Conservation (phyloP, 192 early-diverging fungal species). For the Gonapodya sp. region DNA sequence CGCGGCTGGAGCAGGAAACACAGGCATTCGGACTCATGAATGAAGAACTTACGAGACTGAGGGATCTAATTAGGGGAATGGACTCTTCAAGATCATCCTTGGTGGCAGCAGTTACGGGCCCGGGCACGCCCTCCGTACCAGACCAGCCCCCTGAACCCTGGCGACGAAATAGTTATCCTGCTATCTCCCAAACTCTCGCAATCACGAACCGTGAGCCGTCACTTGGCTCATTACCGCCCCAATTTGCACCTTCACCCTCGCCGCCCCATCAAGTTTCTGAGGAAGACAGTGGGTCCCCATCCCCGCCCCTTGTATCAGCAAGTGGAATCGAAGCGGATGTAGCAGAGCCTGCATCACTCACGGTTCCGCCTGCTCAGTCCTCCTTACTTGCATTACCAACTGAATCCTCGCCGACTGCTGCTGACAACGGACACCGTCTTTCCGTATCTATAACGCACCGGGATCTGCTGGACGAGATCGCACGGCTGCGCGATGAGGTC, state of each 20-base stretch:
- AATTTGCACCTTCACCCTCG: no score
- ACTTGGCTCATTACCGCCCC: no score
- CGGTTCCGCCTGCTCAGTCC: neutral
- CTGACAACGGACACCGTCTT: neutral
- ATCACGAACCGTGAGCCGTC: neutral
- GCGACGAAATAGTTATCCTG: neutral
- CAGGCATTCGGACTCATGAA: neutral
- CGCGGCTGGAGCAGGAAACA: neutral
- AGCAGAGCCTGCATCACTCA: neutral
- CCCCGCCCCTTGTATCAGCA: neutral
- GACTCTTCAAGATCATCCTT: neutral
- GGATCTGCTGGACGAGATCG: neutral
- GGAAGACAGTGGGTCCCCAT: neutral
- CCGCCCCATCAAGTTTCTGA: no score
- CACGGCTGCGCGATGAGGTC: neutral
- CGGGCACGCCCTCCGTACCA: neutral
- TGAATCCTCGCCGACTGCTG: neutral
- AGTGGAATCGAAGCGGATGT: neutral
- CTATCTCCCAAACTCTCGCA: neutral
- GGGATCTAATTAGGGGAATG: neutral
- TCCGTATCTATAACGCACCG: neutral
- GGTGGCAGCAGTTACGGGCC: neutral
- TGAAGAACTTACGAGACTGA: neutral
- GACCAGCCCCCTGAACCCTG: neutral
- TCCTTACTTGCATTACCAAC: neutral